These are phyloP conservation scores for Stephania japonica DNA, from an alignment of 164 flowering plant genomes.

Conservation along the genomic window DNA sequence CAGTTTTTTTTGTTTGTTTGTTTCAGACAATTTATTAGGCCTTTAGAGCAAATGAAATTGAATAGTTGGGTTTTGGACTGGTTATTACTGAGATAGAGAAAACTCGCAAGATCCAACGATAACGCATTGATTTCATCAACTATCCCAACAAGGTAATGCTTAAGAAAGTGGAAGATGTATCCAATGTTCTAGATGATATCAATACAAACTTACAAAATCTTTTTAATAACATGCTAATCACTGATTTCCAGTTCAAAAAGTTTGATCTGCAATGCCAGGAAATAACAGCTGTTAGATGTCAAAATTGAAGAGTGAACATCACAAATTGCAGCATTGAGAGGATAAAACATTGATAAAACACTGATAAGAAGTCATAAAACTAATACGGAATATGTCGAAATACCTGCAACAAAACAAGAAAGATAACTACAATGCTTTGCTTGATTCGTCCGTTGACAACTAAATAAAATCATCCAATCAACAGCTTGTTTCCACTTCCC, in stretches of 20 bases:
- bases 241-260: background rate
- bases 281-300: background rate
- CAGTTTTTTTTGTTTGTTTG: background rate
- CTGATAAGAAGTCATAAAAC: conserved; percentile 7
- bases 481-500: background rate
- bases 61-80: background rate
- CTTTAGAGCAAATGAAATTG: background rate
- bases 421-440: background rate
- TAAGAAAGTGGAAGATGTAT: background rate
- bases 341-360: background rate
- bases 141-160: background rate
- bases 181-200: background rate
- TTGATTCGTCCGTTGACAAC: conserved; percentile 1
- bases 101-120: conserved; percentile 13
- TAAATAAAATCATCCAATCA: background rate
- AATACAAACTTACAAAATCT: background rate
- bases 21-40: too few species aligned
- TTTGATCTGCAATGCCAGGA: background rate
- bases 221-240: background rate
- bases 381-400: conserved; percentile 10
- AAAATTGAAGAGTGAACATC: background rate
- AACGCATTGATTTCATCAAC: conserved; percentile 18
- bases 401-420: conserved; percentile 2
- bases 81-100: background rate
- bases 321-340: background rate